These are phyloP conservation scores for Dionaea muscipula DNA, from an alignment of 179 eudicot species.

Conservation along the genomic window DNA sequence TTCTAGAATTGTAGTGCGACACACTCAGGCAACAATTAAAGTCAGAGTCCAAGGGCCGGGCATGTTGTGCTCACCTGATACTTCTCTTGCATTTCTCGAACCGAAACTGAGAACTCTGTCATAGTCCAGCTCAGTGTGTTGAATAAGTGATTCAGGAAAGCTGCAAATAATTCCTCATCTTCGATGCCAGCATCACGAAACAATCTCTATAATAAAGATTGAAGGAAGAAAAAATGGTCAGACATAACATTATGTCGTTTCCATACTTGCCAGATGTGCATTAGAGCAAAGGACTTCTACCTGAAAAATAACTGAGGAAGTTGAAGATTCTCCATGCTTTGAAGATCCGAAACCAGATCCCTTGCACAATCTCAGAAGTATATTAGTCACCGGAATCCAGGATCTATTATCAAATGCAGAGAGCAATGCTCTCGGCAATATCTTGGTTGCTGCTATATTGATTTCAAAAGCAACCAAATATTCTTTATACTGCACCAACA, in stretches of 20 bases:
- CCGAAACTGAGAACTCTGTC: slow-evolving; percentile 89
- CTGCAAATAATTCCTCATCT: slow-evolving; percentile 62
- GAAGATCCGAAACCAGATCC: slow-evolving; percentile 83
- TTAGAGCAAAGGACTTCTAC: slow-evolving; percentile 12
- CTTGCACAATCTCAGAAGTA: slow-evolving; percentile 78
- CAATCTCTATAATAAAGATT: slow-evolving; percentile 39
- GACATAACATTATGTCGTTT: neutral
- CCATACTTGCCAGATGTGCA: no score
- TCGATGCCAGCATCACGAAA: slow-evolving; percentile 59
- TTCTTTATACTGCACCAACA: slow-evolving; percentile 80
- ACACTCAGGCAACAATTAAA: no score
- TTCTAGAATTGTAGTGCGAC: no score
- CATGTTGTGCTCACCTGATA: slow-evolving; percentile 46
- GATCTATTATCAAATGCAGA: slow-evolving; percentile 90
- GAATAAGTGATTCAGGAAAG: slow-evolving; percentile 76
- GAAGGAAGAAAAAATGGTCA: neutral
- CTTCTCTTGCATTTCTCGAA: slow-evolving; percentile 83
- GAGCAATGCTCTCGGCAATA: slow-evolving; percentile 66
- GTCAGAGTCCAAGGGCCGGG: neutral
- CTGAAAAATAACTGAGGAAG: slow-evolving; percentile 60
- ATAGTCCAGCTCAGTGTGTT: slow-evolving; percentile 92
- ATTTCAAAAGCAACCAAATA: slow-evolving; percentile 69
- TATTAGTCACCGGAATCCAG: slow-evolving; percentile 86
- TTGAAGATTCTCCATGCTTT: slow-evolving; percentile 70
- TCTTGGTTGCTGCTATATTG: slow-evolving; percentile 64